A percentile compares a stretch with the other conserved stretches of the same genome.
phyloP scores from a whole-genome alignment of 1,284 basidiomycete genomes.

The Cystobasidiaceae sp. region DNA sequence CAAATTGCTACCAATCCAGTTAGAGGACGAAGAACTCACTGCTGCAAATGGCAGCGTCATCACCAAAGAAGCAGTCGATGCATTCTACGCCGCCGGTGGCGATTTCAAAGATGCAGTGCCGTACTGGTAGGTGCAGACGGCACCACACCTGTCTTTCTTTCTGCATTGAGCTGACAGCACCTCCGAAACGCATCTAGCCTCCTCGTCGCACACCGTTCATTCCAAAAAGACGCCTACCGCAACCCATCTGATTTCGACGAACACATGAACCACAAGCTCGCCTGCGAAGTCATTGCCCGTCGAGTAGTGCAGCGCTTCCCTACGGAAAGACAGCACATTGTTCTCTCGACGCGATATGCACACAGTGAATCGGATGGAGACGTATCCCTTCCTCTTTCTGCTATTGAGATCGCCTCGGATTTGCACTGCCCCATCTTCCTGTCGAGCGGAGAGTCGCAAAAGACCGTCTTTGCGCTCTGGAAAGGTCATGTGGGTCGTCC shows the following conservation, averaged over 20 bases:
- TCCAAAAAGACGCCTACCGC: conserved; percentile 30
- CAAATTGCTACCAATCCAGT: conserved; percentile 73
- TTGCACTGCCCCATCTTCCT: conserved; percentile 66
- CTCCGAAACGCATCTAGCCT: no score
- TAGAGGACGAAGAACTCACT: conserved; percentile 52
- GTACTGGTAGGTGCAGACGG: no score
- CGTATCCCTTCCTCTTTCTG: conserved; percentile 62
- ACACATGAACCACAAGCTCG: conserved; percentile 69
- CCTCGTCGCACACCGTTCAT: conserved; percentile 38
- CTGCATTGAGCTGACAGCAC: no score
- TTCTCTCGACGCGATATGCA: conserved; percentile 58
- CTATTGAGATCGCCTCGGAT: conserved; percentile 74
- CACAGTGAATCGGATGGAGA: conserved; percentile 71
- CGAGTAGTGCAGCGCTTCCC: conserved; percentile 60
- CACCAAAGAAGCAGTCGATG: conserved; percentile 38
- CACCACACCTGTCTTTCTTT: no score
- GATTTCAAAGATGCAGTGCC: conserved; percentile 68
- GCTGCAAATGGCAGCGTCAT: conserved; percentile 60
- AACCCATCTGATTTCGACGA: conserved; percentile 72
- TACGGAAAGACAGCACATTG: conserved; percentile 18
- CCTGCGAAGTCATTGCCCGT: conserved; percentile 83
- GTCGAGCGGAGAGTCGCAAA: conserved; percentile 78
- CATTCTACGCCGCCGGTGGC: conserved; percentile 51
- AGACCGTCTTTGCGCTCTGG: conserved; percentile 46
- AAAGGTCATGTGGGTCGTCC: conserved; percentile 30